Base-by-base conservation (phyloP, 495 filamentous ascomycete species). In the Xylaria nigripes region DNA sequence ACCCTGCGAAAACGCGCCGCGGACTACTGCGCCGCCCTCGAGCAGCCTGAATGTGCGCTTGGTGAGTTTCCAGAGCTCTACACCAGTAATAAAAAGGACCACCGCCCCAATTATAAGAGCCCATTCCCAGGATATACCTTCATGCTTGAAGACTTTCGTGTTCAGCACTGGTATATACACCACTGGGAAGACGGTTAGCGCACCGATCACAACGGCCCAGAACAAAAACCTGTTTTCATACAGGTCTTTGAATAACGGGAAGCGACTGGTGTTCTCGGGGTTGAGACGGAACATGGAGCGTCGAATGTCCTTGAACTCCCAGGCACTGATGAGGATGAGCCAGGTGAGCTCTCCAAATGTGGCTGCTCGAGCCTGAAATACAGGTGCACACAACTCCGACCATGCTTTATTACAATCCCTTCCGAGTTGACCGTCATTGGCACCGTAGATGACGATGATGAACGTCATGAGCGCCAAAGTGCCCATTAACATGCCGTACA, bases 301-400 rank as follows among this genome's bases (percentile, higher is more conserved):
- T 1, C 83, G 80, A 55, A 89, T 80, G 63, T 81, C 75, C 66
- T 86, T 87, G 61, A 87, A 82, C 68, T 90, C 85, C 84, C 84
- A 88, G 3, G 86, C 86, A 22, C 79, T 81, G 58, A 89, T 75
- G 6, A 89, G 78, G 19, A 87, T 78, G 41, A 87, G 71, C 74
- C 84, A 90, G 0, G 86, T 89, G 16, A 90, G 75, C 43, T 83
- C 85, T 15, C 82, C 85, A 58, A 90, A 94, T 7, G 83, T 82
- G 27, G 89, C 84, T 0, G 86, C 85, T 13, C 89, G 78, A 15
- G 87, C 89, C 23, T 85, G 84, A 70, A 87, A 90, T 1, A 89
- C 85, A 10, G 76, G 69, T 0, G 71, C 69, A 68, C 86, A 90
- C 30, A 47, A 67, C 0, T 72, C 67, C 6, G 72, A 72, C 60